These are phyloP conservation scores for Lichtheimia ornata DNA, from an alignment of 371 early-diverging fungal species.

Conservation along the genomic window DNA sequence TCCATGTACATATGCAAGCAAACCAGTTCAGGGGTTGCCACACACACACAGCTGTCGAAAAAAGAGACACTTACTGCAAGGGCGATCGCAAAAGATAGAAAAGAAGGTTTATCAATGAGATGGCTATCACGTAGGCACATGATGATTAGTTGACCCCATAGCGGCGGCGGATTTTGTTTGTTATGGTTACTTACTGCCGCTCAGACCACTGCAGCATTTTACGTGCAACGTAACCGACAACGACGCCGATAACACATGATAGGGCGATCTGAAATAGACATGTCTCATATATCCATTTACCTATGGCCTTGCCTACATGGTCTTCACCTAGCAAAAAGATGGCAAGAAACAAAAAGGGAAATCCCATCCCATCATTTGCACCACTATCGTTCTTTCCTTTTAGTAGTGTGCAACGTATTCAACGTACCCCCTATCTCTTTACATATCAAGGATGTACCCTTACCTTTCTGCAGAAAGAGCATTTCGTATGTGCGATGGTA, in stretches of 20 bases:
- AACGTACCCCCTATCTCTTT: not conserved
- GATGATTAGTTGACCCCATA: not conserved
- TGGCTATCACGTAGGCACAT: conserved; percentile 33
- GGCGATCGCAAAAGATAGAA: conserved; percentile 88
- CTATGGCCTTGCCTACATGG: conserved; percentile 63
- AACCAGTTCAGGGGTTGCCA: not conserved
- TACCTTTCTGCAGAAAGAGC: conserved; percentile 87
- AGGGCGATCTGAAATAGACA: conserved; percentile 79
- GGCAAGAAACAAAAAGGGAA: conserved; percentile 88
- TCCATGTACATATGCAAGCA: not conserved
- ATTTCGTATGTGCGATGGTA: conserved; percentile 85
- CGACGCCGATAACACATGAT: conserved; percentile 75
- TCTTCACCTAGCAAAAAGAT: conserved; percentile 69
- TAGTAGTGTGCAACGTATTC: not conserved
- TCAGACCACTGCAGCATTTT: conserved; percentile 76
- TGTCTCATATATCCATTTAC: conserved; percentile 76
- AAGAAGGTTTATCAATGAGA: conserved; percentile 90
- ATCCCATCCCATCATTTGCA: conserved; percentile 85
- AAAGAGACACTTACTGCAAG: conserved; percentile 64
- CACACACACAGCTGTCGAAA: too few relatives aligned
- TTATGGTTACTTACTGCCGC: conserved; percentile 36
- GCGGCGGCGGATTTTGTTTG: not conserved
- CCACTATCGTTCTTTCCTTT: conserved; percentile 44
- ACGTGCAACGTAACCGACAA: conserved; percentile 77
- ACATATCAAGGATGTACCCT: not conserved